phyloP scores from a whole-genome alignment of 176 grass and related monocot genomes.

The Musa schizocarpa region DNA sequence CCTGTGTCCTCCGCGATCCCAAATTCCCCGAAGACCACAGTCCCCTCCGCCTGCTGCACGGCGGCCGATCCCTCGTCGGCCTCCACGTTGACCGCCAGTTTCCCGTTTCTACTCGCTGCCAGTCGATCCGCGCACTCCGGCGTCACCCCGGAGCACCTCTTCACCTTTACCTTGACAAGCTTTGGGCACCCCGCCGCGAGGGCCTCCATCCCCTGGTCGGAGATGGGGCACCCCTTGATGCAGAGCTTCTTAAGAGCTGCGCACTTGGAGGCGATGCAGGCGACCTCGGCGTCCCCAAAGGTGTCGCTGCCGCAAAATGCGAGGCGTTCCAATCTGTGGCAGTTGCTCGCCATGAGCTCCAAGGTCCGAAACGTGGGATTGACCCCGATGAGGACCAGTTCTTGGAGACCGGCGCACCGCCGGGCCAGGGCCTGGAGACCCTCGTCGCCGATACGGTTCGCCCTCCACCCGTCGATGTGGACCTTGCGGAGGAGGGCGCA shows the following conservation, averaged over 20 bases:
- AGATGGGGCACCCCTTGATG: no score
- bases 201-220: no score
- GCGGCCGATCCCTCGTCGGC: slow-evolving; percentile 13
- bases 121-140: slow-evolving; percentile 49
- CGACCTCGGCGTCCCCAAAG: slow-evolving; percentile 69
- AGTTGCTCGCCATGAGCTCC: slow-evolving; percentile 53
- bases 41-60: slow-evolving; percentile 19
- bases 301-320: slow-evolving; percentile 79
- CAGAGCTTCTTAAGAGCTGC: slow-evolving; percentile 60
- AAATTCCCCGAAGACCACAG: no score
- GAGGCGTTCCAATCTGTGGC: slow-evolving; percentile 16
- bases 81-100: slow-evolving; percentile 40
- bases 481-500: slow-evolving; percentile 69
- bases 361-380: slow-evolving; percentile 63
- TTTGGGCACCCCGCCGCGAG: no score
- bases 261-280: slow-evolving; percentile 69
- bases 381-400: slow-evolving; percentile 80
- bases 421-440: slow-evolving; percentile 60
- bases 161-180: slow-evolving; percentile 17
- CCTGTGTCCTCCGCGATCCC: no score
- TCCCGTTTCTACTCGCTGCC: slow-evolving; percentile 35
- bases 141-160: slow-evolving; percentile 63
- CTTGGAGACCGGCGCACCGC: slow-evolving; percentile 58
- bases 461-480: slow-evolving; percentile 88
- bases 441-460: slow-evolving; percentile 60